These are phyloP conservation scores for Pythium aquatile DNA, from an alignment of 352 stramenopile species.

Conservation along the genomic window DNA sequence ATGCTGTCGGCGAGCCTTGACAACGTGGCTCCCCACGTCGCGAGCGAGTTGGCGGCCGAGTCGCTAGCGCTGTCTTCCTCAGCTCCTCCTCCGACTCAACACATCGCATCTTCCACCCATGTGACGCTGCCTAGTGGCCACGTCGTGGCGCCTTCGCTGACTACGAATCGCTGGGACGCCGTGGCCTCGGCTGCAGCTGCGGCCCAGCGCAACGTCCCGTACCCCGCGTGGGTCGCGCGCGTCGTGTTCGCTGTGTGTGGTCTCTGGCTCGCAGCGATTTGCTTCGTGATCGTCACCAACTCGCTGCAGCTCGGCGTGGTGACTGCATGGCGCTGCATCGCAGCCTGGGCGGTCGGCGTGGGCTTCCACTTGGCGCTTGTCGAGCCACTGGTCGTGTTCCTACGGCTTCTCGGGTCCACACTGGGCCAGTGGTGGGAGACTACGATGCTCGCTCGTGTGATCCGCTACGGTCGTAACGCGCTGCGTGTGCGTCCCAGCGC, in stretches of 20 bases:
- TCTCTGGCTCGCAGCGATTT: slow-evolving; percentile 42
- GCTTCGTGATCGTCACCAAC: slow-evolving; percentile 41
- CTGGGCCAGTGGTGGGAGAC: slow-evolving; percentile 55
- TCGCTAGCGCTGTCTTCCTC: slow-evolving; percentile 9
- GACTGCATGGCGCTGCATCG: slow-evolving; percentile 54
- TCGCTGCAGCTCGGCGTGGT: slow-evolving; percentile 43
- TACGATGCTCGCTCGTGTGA: slow-evolving; percentile 39
- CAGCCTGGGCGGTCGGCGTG: slow-evolving; percentile 46
- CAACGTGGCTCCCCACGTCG: slow-evolving; percentile 48
- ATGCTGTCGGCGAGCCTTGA: slow-evolving; percentile 56
- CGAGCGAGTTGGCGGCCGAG: slow-evolving; percentile 36
- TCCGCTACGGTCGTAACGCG: slow-evolving; percentile 42
- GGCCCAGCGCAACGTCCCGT: slow-evolving; percentile 40
- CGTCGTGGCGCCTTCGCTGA: slow-evolving; percentile 20
- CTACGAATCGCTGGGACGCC: slow-evolving; percentile 7
- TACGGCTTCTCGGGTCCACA: slow-evolving; percentile 45
- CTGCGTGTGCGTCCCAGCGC: slow-evolving; percentile 50
- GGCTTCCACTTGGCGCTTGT: slow-evolving; percentile 46
- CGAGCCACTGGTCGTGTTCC: slow-evolving; percentile 56
- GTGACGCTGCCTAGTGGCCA: slow-evolving; percentile 18
- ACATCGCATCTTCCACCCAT: background rate
- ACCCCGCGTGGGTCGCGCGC: slow-evolving; percentile 64
- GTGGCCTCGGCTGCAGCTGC: slow-evolving; percentile 5
- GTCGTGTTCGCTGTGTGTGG: slow-evolving; percentile 46
- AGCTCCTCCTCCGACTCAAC: background rate